These are phyloP conservation scores for Chalaropsis ovoidea DNA, from an alignment of 2,329 filamentous ascomycete genomes.

Conservation along the genomic window DNA sequence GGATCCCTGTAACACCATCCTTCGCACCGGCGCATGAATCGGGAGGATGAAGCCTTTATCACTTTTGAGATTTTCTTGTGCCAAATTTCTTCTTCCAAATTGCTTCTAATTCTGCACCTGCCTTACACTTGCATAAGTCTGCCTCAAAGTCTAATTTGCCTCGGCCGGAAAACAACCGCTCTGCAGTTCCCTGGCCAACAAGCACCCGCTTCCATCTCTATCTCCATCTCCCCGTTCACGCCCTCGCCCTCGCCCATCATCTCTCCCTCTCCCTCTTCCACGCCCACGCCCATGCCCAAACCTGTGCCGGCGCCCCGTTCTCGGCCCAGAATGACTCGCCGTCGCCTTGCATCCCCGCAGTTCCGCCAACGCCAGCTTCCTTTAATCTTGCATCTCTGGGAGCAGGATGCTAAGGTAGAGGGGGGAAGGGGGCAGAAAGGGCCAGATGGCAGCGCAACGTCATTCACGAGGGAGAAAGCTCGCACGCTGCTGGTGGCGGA, in stretches of 20 bases:
- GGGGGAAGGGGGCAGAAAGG: background rate
- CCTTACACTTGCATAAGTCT: background rate
- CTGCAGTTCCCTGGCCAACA: background rate
- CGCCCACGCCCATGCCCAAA: background rate
- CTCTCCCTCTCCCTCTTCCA: background rate
- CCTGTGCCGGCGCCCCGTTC: background rate
- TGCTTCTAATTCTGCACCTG: background rate
- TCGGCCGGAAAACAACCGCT: background rate
- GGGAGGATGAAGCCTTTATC: background rate
- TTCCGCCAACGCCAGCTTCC: background rate
- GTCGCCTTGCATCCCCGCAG: constrained; percentile 1
- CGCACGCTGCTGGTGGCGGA: background rate
- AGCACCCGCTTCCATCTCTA: too few relatives aligned
- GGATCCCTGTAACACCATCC: too few relatives aligned
- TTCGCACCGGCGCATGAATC: too few relatives aligned
- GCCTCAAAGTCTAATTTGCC: background rate
- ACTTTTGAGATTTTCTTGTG: background rate
- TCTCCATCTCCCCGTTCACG: background rate
- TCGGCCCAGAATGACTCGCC: background rate
- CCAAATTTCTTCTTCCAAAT: background rate
- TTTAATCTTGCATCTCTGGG: background rate
- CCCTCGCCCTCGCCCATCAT: background rate
- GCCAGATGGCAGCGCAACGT: background rate
- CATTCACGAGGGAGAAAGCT: constrained; percentile 6
- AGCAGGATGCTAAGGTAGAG: background rate